These are phyloP conservation scores for Prunus davidiana DNA, from an alignment of 306 rosid genomes.

Conservation along the genomic window DNA sequence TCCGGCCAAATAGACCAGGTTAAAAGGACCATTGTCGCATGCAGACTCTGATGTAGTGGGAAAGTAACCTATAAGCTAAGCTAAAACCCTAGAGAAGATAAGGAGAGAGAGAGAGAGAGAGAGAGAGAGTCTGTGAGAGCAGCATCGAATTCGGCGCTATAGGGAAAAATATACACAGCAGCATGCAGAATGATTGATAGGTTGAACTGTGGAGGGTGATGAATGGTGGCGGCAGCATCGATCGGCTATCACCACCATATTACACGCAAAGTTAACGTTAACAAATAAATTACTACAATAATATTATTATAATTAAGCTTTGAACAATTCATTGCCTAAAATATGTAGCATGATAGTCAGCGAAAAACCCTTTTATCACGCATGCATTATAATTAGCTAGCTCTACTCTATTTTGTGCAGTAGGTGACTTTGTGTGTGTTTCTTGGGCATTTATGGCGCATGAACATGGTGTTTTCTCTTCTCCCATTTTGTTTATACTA, in stretches of 20 bases:
- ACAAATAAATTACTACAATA: too few species aligned
- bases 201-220: not conserved
- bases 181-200: not conserved
- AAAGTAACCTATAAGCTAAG: not conserved
- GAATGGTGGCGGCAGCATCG: not conserved
- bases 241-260: too few species aligned
- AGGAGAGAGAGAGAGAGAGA: not conserved
- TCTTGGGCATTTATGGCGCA: slow-evolving; percentile 31
- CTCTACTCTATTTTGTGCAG: not conserved
- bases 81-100: not conserved
- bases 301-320: not conserved
- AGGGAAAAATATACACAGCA: not conserved
- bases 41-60: not conserved
- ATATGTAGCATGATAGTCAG: not conserved
- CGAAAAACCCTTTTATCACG: not conserved
- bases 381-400: not conserved
- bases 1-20: slow-evolving; percentile 7
- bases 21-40: slow-evolving; percentile 15
- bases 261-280: not conserved
- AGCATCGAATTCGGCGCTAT: not conserved
- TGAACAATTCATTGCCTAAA: not conserved
- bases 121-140: not conserved
- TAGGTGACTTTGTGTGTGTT: not conserved
- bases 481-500: not conserved
- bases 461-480: slow-evolving; percentile 5